Base-by-base conservation (phyloP, 768 basidiomycete genomes). In the Trametes elegans region DNA sequence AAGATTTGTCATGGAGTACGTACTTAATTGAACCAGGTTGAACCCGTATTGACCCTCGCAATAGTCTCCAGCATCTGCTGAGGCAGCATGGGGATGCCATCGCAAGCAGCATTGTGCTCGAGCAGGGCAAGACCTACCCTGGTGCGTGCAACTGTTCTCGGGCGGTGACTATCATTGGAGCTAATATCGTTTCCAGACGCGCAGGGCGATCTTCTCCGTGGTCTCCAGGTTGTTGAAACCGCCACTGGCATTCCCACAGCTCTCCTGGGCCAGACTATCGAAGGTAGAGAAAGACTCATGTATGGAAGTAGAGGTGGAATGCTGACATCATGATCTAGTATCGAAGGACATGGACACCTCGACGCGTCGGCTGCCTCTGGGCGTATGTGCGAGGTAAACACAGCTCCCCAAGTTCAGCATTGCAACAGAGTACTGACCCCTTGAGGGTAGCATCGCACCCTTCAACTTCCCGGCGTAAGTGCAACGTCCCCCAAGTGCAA, bases 301-400 rank as follows among this genome's bases (percentile, higher is more conserved):
- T 5, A 9, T 16, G 9, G 34, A 7, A 1, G 8, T 16, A 5
- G n/a, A 23, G 19, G 23, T 14, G 23, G 6, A 7, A 0, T 28
- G n/a, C 41, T 46, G 26, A 58, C 24, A 6, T 29, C 14, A n/a
- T 38, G 18, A 24, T 29, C 21, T 60, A 90, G 90, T 98, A 18
- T 90, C 88, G 72, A 93, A 85, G 70, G 95, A 97, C 68, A 98
- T 98, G 95, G 95, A 98, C 67, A 97, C 95, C 2, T 84, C 90
- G 57, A 85, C 88, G 14, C 82, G 94, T 45, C 82, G 83, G 61
- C 71, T 92, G 16, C 92, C 95, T 3, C 75, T 98, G 5, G 95
- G 95, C 49, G 93, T 98, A 28, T 90, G 87, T 58, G 93, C 87
- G 39, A 79, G 80, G 79, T 78, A 50, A 46, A 60, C 38, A 11